Conservation (phyloP, 2,329 filamentous ascomycete genomes). For the Penicillium sp. region DNA sequence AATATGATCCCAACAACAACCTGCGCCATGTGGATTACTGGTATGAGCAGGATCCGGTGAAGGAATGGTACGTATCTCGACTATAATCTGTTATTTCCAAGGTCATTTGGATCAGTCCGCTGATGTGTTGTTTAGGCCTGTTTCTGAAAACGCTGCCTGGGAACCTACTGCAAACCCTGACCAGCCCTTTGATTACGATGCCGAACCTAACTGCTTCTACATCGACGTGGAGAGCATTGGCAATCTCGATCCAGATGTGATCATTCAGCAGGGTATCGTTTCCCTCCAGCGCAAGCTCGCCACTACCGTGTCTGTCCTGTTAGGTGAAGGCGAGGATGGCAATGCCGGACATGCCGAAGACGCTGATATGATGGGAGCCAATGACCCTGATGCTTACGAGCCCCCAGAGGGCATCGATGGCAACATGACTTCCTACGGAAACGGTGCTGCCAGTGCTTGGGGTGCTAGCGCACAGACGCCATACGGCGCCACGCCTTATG, state of each 20-base stretch:
- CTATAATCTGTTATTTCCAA: not conserved
- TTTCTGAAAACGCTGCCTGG: conserved; percentile 61
- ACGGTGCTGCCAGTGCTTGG: conserved; percentile 62
- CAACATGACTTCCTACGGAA: conserved; percentile 42
- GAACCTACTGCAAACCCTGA: conserved; percentile 73
- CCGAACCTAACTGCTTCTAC: conserved; percentile 81
- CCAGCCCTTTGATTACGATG: conserved; percentile 87
- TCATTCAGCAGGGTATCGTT: conserved; percentile 84
- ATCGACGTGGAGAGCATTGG: conserved; percentile 89
- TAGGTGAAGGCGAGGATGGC: conserved; percentile 56
- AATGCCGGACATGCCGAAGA: conserved; percentile 49
- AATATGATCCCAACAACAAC: conserved; percentile 98
- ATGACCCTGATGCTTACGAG: conserved; percentile 51
- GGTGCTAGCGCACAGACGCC: conserved; percentile 60
- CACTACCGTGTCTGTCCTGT: conserved; percentile 66
- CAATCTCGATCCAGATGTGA: conserved; percentile 81
- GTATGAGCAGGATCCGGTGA: conserved; percentile 80
- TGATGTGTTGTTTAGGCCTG: conserved; percentile 29
- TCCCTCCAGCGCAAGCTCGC: conserved; percentile 90
- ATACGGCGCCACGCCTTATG: conserved; percentile 63
- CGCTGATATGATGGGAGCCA: conserved; percentile 50
- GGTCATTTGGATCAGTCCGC: not conserved
- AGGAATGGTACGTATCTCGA: conserved; percentile 70
- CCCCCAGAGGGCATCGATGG: conserved; percentile 47
- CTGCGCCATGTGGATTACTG: conserved; percentile 88